Percentiles rank a stretch among this genome's conserved stretches.
Conservation (phyloP, 768 basidiomycete genomes). For the Serpula lacrymans region DNA sequence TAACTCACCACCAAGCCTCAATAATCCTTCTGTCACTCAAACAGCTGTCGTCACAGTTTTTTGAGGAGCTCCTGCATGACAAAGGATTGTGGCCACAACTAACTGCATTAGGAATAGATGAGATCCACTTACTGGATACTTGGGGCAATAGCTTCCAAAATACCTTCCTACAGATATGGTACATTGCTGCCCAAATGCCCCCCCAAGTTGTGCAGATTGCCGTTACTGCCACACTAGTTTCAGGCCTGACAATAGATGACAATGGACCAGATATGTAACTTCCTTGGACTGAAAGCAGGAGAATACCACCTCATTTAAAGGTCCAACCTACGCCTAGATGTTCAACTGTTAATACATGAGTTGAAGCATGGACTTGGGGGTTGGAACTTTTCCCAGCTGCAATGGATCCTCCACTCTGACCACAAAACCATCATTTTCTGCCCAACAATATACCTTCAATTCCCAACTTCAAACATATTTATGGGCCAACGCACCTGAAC, state of each 20-base stretch:
- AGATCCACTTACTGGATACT: slow-evolving; percentile 19
- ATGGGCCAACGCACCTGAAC: slow-evolving; percentile 4
- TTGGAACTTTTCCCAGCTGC: slow-evolving; percentile 19
- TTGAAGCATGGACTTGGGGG: slow-evolving; percentile 14
- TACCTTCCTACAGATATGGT: slow-evolving; percentile 20
- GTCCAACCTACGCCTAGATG: slow-evolving; percentile 22
- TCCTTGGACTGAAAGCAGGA: slow-evolving; percentile 16
- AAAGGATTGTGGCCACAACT: slow-evolving; percentile 15
- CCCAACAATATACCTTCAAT: slow-evolving; percentile 21
- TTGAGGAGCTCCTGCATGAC: slow-evolving; percentile 13
- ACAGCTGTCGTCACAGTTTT: slow-evolving; percentile 17
- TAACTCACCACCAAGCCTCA: too few species aligned
- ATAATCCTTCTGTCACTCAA: slow-evolving; percentile 22
- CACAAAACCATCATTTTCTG: slow-evolving; percentile 25
- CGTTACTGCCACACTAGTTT: slow-evolving; percentile 16
- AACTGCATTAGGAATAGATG: slow-evolving; percentile 22
- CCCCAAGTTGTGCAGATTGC: slow-evolving; percentile 12
- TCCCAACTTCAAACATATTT: slow-evolving; percentile 15
- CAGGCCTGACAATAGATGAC: slow-evolving; percentile 11
- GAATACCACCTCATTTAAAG: slow-evolving; percentile 18
- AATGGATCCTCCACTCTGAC: slow-evolving; percentile 18
- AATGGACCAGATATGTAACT: slow-evolving; percentile 11
- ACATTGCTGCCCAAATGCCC: slow-evolving; percentile 13
- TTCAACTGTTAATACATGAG: slow-evolving; percentile 19
- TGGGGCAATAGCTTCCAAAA: slow-evolving; percentile 22